A percentile compares a stretch with the other conserved stretches of the same genome.
Evolutionary conservation across 352 stramenopile genomes (phyloP).

Genomic region (Phytopythium mirpurense): DNA sequence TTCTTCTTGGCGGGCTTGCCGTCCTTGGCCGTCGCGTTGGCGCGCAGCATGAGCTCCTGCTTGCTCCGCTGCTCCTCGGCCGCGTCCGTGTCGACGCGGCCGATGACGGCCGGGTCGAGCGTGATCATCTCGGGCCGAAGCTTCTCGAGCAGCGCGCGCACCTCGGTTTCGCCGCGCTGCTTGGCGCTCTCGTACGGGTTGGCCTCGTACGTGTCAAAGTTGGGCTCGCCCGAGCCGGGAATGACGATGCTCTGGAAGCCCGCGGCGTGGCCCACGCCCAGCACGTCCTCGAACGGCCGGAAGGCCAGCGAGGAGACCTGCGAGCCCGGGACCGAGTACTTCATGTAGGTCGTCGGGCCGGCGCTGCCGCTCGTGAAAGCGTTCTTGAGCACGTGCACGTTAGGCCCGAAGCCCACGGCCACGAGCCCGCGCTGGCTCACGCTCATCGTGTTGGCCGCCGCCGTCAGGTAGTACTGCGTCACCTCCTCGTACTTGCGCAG

Average conservation of each 20-base stretch:
- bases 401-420: constrained; percentile 90
- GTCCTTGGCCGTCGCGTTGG: constrained; percentile 62
- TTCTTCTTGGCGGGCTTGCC: constrained; percentile 90
- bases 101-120: constrained; percentile 93
- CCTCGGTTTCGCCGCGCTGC: constrained; percentile 94
- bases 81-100: constrained; percentile 89
- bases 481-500: constrained; percentile 95
- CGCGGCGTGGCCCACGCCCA: constrained; percentile 90
- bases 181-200: constrained; percentile 97
- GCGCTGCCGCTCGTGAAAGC: constrained; percentile 66
- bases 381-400: constrained; percentile 91
- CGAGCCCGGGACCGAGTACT: constrained; percentile 79
- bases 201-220: constrained; percentile 97
- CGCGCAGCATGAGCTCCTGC: constrained; percentile 62
- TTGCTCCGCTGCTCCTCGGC: constrained; percentile 84
- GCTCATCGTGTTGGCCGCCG: constrained; percentile 87
- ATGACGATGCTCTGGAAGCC: constrained; percentile 89
- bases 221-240: constrained; percentile 95
- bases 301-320: constrained; percentile 92
- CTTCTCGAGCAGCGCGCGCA: constrained; percentile 97
- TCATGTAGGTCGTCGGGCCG: constrained; percentile 86
- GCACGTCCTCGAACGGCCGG: constrained; percentile 97
- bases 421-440: constrained; percentile 96
- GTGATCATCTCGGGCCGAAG: constrained; percentile 97
- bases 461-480: constrained; percentile 91